phyloP scores from a whole-genome alignment of 768 basidiomycete species.

The Russula sp. region DNA sequence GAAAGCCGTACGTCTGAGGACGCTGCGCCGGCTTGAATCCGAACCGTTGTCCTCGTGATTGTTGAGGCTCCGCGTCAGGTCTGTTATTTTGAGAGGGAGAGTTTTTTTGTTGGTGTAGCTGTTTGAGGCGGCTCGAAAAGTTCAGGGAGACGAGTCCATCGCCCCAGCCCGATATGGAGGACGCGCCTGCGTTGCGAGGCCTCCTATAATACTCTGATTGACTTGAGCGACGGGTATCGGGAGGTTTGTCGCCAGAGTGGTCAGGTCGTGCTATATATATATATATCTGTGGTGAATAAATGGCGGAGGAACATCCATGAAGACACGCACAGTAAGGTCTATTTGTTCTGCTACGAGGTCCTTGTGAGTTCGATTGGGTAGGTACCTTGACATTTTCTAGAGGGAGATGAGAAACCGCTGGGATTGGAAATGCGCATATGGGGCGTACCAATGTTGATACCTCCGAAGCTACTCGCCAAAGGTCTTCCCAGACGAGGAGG shows the following conservation, averaged over 20 bases:
- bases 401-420: background rate
- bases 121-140: slow-evolving; percentile 7
- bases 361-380: background rate
- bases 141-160: slow-evolving; percentile 8
- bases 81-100: background rate
- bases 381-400: slow-evolving; percentile 11
- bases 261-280: background rate
- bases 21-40: background rate
- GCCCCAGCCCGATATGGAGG: background rate
- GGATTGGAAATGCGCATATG: background rate
- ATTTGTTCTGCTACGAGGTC: background rate
- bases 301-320: background rate
- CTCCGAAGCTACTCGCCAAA: slow-evolving; percentile 13
- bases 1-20: background rate
- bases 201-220: background rate
- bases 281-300: background rate
- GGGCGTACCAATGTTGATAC: slow-evolving; percentile 17
- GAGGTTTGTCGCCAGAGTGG: background rate
- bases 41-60: background rate
- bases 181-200: background rate
- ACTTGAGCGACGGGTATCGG: background rate
- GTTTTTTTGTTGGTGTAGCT: background rate
- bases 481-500: slow-evolving; percentile 5
- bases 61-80: background rate
- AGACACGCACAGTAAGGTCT: background rate